Evolutionary conservation across 305 asterid species (phyloP).

Genomic region (Plantago coronopus): DNA sequence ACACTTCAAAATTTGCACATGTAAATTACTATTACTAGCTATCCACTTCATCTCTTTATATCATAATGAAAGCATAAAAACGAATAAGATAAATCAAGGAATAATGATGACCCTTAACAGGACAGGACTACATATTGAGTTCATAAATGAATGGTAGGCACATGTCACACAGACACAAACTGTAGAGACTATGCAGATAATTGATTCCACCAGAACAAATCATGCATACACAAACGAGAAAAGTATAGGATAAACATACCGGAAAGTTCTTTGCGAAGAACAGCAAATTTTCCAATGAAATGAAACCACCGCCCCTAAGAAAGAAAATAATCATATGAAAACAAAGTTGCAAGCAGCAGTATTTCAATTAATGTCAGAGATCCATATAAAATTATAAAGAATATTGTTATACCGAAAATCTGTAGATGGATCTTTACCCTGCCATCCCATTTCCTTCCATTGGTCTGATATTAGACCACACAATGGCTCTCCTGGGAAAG

Average conservation of each 20-base stretch:
- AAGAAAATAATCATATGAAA: conserved; percentile 17
- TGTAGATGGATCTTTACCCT: conserved; percentile 99
- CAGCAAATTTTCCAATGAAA: conserved; percentile 90
- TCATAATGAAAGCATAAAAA: too few species aligned
- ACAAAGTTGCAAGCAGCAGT: conserved; percentile 15
- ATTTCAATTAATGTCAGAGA: conserved; percentile 21
- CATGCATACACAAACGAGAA: conserved; percentile 9
- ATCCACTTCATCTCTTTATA: too few species aligned
- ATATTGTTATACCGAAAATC: conserved; percentile 71
- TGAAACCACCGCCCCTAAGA: conserved; percentile 95
- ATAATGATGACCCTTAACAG: not conserved
- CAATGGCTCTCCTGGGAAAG: conserved; percentile 84
- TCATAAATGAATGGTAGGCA: not conserved
- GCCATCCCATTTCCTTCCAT: conserved; percentile 99
- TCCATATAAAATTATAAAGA: conserved; percentile 13
- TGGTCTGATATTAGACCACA: conserved; percentile 85
- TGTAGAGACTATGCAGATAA: not conserved
- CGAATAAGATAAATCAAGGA: too few species aligned
- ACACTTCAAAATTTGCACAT: too few species aligned
- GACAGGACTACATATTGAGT: not conserved
- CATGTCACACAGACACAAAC: not conserved
- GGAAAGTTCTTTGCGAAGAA: conserved; percentile 84
- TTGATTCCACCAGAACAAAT: not conserved
- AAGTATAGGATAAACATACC: conserved; percentile 36
- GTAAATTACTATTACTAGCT: too few species aligned